Base-by-base conservation (phyloP, 78 protist genomes). In the Dictyostelium firmibasis region DNA sequence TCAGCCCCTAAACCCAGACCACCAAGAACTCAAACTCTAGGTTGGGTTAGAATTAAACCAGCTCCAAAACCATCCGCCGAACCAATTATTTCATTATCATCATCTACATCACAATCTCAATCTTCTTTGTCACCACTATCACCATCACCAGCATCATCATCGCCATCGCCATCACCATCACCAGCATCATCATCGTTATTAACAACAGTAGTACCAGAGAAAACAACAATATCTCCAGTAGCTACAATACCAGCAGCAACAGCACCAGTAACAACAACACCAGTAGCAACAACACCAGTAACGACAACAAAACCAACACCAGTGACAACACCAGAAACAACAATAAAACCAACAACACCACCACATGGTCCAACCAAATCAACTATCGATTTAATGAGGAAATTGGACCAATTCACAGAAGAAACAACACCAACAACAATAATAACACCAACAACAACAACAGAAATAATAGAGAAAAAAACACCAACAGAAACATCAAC, bases 11-110 rank as follows among this genome's bases (percentile, higher is more conserved):
- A 57, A 57, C 67, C 33, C 25, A 77, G 83, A 77, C 11, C 18
- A 4, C 25, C 35, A 41, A 77, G 44, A 74, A 20, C 85, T 79
- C 62, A 38, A 79, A 13, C 85, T 25, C 38, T 79, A 20, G 85
- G 85, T 47, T 79, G 85, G 85, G 85, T 79, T 38, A 79, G 85
- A 47, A 64, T 79, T 44, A 38, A 38, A 44, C 70, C 85, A 4
- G 85, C 85, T 25, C 69, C 85, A 25, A n/a, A 78, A 78, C 16
- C 84, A 78, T 41, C 85, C 5, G 44, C 38, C 33, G 44, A 72
- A 4, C 36, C 79, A 33, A 4, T 44, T 9, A 1, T 35, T 29
- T 9, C 44, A 10, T 29, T 14, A 29, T 29, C 38, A 29, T 70
- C 77, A 13, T 69, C 77, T 3, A 4, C 78, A 29, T 16, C 78